Percentiles rank a stretch among this genome's conserved stretches.
Evolutionary conservation across 2,329 filamentous ascomycete species (phyloP).

Genomic region (Aspergillus latus): DNA sequence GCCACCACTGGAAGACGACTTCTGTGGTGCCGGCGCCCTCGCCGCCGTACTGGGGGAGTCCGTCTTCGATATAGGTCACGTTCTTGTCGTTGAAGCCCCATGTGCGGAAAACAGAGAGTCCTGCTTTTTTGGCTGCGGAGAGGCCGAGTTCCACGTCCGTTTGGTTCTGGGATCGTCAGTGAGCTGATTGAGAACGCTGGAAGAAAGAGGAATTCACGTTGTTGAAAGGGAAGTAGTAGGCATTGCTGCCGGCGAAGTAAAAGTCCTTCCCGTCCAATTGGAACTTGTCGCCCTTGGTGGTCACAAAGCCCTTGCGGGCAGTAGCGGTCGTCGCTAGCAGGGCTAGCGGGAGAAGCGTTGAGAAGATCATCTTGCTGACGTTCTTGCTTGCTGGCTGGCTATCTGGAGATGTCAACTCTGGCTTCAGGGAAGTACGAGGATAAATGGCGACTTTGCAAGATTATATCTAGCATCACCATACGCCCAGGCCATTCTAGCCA

Average conservation of each 20-base stretch:
- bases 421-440: too few relatives aligned
- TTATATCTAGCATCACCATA: neutral
- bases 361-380: neutral
- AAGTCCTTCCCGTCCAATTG: conserved; percentile 17
- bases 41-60: conserved; percentile 15
- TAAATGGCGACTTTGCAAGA: neutral
- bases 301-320: conserved; percentile 13
- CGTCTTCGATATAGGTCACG: conserved; percentile 3
- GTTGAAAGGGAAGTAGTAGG: conserved; percentile 19
- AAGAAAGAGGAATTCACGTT: conserved; percentile 3
- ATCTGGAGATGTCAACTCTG: too few relatives aligned
- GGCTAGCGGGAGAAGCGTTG: conserved; percentile 1
- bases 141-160: conserved; percentile 18
- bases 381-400: too few relatives aligned
- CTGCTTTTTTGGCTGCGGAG: conserved; percentile 12
- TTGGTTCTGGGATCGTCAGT: conserved; percentile 13
- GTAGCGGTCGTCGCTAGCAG: neutral
- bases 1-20: conserved; percentile 18
- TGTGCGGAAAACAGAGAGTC: conserved; percentile 18
- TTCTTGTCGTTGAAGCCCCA: conserved; percentile 23
- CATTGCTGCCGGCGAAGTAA: conserved; percentile 19
- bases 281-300: conserved; percentile 16
- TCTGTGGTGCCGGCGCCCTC: conserved; percentile 16
- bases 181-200: neutral
- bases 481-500: neutral